Evolutionary conservation across 225 moss, liverwort and hornwort genomes (phyloP), one percentile per base, ranked within the genome.

Genomic region (Neckera pumila): DNA sequence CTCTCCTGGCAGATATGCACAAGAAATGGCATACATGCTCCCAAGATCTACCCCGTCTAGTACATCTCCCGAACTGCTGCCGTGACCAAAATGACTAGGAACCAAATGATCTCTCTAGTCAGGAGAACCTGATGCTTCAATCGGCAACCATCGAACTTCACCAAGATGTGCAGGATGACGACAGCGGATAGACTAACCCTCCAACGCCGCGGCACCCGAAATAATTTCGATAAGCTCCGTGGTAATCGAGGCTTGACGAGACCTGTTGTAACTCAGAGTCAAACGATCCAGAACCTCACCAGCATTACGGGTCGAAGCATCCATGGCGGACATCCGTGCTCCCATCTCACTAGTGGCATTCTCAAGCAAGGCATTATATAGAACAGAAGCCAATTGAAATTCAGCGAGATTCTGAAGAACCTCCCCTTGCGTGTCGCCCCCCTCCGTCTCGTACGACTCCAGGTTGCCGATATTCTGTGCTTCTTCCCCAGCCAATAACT

Each of bases 251-350:
- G 98, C 98, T 94, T 98, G 98, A 79, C 98, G 96, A 69, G 90
- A 98, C 95, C 98, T 98, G 89, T 98, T 98, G 92, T 98, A 98
- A 89, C 94, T 97, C 51, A 98, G 94, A 78, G 98, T 98, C 84
- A 98, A 90, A 62, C 94, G 96, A 70, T 98, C 98, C 70, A 98
- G 93, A 93, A 98, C 94, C 86, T 98, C 98, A 84, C 97, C 95
- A n/a, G 98, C 98, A 85, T 98, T 98, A 84, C 96, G 95, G 21
- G 98, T 89, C 20, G 98, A 98, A 92, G 63, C 96, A 91, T 98
- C 98, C 98, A 98, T 97, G 78, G 98, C 98, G 63, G 98, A 98
- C 98, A 98, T 98, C 78, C 96, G 97, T 23, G 97, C 98, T 80
- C 97, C 98, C 98, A 98, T 98, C 84, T 98, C 98, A 93, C 98